phyloP scores from a whole-genome alignment of 768 basidiomycete genomes.

The Russula brevipes region DNA sequence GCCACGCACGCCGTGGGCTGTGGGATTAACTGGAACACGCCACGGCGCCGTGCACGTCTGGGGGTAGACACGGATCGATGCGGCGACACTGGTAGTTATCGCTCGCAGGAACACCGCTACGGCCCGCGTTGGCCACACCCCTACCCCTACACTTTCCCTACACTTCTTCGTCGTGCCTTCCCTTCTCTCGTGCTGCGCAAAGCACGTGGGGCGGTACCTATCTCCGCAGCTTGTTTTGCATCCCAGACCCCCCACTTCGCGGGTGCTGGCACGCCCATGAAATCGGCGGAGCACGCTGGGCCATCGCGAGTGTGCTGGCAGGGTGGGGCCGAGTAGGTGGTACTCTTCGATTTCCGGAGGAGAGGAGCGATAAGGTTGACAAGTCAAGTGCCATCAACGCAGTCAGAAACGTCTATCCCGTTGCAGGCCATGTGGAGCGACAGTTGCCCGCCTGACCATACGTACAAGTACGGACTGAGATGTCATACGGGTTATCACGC shows the following conservation, averaged over 20 bases:
- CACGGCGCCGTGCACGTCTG: too few relatives aligned
- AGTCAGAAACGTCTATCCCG: conserved; percentile 28
- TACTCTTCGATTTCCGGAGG: conserved; percentile 34
- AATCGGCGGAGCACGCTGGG: conserved; percentile 41
- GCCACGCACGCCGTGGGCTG: too few relatives aligned
- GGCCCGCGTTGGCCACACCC: too few relatives aligned
- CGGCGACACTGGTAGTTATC: too few relatives aligned
- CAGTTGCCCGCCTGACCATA: conserved; percentile 50
- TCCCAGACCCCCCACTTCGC: conserved; percentile 32
- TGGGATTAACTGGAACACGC: too few relatives aligned
- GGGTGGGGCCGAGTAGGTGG: conserved; percentile 51
- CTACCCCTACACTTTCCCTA: too few relatives aligned
- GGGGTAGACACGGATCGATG: too few relatives aligned
- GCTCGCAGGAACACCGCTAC: too few relatives aligned
- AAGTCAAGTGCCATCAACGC: conserved; percentile 41
- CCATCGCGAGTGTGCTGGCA: conserved; percentile 42
- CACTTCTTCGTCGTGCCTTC: too few relatives aligned
- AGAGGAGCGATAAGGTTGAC: conserved; percentile 29
- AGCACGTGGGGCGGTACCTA: not conserved
- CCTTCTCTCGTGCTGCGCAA: too few relatives aligned
- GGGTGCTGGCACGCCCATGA: conserved; percentile 39
- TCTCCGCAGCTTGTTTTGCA: conserved; percentile 34
- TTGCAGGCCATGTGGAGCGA: conserved; percentile 39
- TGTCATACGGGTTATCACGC: not conserved
- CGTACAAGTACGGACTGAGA: conserved; percentile 25